A percentile compares a stretch with the other conserved stretches of the same genome.
phyloP scores from a whole-genome alignment of 108 stramenopile genomes.

The Phaeodactylum tricornutum region DNA sequence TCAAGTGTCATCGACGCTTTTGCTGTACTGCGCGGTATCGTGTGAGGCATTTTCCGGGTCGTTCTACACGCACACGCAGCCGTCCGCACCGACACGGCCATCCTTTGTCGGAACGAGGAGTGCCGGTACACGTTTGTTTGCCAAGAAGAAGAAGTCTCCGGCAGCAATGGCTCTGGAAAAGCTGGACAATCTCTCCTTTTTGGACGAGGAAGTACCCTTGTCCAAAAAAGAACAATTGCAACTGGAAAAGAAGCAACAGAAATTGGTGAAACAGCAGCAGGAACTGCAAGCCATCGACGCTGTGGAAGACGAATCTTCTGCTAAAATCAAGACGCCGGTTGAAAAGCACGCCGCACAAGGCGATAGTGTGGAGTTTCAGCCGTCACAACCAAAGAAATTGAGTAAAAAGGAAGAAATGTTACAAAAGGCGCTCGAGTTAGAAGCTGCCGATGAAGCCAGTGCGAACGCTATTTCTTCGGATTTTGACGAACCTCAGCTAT shows the following conservation, averaged over 20 bases:
- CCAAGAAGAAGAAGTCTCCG: slow-evolving; percentile 63
- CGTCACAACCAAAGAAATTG: slow-evolving; percentile 3
- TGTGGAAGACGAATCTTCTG: background rate
- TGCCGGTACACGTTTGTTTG: too few relatives aligned
- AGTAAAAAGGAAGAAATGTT: slow-evolving; percentile 36
- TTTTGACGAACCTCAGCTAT: slow-evolving; percentile 17
- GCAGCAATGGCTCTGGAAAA: slow-evolving; percentile 41
- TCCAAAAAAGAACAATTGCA: slow-evolving; percentile 31
- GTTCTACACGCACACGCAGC: too few relatives aligned
- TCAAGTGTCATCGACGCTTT: too few relatives aligned
- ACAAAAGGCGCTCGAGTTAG: slow-evolving; percentile 20
- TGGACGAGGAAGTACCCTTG: slow-evolving; percentile 17
- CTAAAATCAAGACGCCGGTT: slow-evolving; percentile 8
- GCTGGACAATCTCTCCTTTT: slow-evolving; percentile 20
- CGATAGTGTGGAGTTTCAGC: slow-evolving; percentile 13
- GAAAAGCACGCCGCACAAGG: slow-evolving; percentile 21
- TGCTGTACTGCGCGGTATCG: too few relatives aligned
- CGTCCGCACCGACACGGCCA: too few relatives aligned
- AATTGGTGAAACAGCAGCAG: slow-evolving; percentile 10
- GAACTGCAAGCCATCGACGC: slow-evolving; percentile 2
- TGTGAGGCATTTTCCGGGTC: too few relatives aligned
- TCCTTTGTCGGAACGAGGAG: too few relatives aligned
- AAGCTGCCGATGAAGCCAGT: slow-evolving; percentile 9
- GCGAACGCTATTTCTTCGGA: background rate
- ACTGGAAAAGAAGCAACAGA: slow-evolving; percentile 31